Evolutionary conservation across 2,329 filamentous ascomycete species (phyloP).

Genomic region (Cercospora canescens): DNA sequence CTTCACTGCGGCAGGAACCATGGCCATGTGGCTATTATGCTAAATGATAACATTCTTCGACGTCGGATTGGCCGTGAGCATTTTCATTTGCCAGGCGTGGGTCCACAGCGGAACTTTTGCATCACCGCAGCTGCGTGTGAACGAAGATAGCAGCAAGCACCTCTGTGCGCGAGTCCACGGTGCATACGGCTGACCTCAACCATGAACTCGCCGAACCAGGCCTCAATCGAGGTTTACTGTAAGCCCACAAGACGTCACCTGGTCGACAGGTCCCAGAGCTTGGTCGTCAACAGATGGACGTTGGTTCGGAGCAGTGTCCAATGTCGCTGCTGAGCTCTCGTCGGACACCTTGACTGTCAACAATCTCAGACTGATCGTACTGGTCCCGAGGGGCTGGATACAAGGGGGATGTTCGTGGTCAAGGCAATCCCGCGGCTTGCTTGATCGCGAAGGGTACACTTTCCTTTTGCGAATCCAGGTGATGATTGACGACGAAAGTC

Average conservation of each 20-base stretch:
- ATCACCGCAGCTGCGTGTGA: neutral
- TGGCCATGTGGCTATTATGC: constrained; percentile 1
- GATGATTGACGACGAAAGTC: neutral
- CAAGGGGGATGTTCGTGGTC: neutral
- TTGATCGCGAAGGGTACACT: no score
- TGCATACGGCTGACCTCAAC: neutral
- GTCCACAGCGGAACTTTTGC: neutral
- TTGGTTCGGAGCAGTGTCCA: neutral
- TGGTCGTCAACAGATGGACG: neutral
- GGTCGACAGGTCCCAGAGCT: neutral
- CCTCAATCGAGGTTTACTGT: neutral
- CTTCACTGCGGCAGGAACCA: constrained; percentile 6
- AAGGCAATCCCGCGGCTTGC: no score
- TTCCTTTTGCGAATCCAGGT: no score
- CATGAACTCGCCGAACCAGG: neutral
- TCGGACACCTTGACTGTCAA: neutral
- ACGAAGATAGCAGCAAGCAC: neutral
- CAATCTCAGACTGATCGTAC: neutral
- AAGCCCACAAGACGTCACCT: neutral
- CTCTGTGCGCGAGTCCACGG: no score
- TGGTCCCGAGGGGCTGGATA: neutral
- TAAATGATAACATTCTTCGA: neutral
- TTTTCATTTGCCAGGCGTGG: neutral
- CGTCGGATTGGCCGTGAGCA: neutral
- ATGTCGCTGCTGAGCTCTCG: neutral